These are phyloP conservation scores for Taphrina betulina DNA, from an alignment of 1,139 yeast species.

Conservation along the genomic window DNA sequence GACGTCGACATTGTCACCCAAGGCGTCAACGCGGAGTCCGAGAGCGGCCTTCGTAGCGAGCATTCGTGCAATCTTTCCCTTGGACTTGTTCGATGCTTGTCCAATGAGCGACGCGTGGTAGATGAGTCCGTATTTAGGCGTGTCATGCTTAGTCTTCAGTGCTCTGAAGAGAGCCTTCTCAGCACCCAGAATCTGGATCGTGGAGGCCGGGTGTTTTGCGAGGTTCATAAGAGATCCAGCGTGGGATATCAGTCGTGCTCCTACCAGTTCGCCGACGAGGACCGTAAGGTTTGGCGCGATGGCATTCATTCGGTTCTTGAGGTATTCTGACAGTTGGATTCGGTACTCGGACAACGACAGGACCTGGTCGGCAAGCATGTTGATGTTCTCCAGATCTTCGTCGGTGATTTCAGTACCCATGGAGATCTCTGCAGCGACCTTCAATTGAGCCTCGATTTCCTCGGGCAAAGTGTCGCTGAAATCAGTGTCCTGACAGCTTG, in stretches of 20 bases:
- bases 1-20: slow-evolving; percentile 95
- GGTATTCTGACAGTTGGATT: slow-evolving; percentile 78
- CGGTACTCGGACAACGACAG: slow-evolving; percentile 92
- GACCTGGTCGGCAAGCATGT: slow-evolving; percentile 90
- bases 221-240: slow-evolving; percentile 96
- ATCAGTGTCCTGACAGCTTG: slow-evolving; percentile 86
- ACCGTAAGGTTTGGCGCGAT: slow-evolving; percentile 98
- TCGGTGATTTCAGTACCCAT: slow-evolving; percentile 99
- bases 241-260: slow-evolving; percentile 96
- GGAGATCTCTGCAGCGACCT: slow-evolving; percentile 77
- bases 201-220: slow-evolving; percentile 98
- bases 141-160: slow-evolving; percentile 94
- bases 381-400: slow-evolving; percentile 85
- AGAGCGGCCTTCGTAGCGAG: slow-evolving; percentile 98
- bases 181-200: slow-evolving; percentile 97
- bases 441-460: slow-evolving; percentile 68
- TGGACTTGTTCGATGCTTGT: slow-evolving; percentile 92
- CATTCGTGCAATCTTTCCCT: slow-evolving; percentile 98
- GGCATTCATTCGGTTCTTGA: slow-evolving; percentile 92
- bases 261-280: slow-evolving; percentile 95
- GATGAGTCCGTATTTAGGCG: slow-evolving; percentile 96
- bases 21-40: slow-evolving; percentile 91
- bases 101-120: slow-evolving; percentile 97
- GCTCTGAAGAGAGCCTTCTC: slow-evolving; percentile 99
- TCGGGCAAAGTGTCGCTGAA: slow-evolving; percentile 90